phyloP scores from a whole-genome alignment of 1,284 basidiomycete genomes.

The Neonothopanus nambi region DNA sequence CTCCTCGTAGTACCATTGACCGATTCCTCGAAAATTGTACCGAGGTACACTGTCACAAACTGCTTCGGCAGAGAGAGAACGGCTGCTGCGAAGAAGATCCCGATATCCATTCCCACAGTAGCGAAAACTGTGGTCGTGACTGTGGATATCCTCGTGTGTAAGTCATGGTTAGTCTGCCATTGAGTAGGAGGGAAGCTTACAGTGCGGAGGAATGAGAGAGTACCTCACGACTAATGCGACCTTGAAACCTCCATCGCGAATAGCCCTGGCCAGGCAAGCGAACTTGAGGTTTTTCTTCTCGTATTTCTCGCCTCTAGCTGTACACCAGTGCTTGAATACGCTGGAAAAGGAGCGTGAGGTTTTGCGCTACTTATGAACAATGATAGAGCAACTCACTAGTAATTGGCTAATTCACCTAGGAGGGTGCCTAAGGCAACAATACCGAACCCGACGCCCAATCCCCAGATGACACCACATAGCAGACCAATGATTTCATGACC shows the following conservation, averaged over 20 bases:
- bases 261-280: slow-evolving; percentile 75
- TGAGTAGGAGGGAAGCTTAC: slow-evolving; percentile 35
- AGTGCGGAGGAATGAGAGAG: slow-evolving; percentile 81
- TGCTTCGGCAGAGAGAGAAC: slow-evolving; percentile 79
- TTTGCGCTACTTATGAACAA: neutral
- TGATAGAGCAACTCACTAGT: slow-evolving; percentile 44
- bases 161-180: too few species aligned
- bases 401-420: slow-evolving; percentile 70
- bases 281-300: slow-evolving; percentile 75
- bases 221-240: slow-evolving; percentile 74
- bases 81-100: slow-evolving; percentile 70
- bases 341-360: slow-evolving; percentile 29
- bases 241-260: slow-evolving; percentile 79
- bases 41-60: slow-evolving; percentile 74
- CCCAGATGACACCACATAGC: slow-evolving; percentile 79
- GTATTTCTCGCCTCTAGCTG: slow-evolving; percentile 65
- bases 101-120: slow-evolving; percentile 76
- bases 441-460: slow-evolving; percentile 64
- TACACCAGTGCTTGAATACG: slow-evolving; percentile 67
- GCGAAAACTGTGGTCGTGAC: slow-evolving; percentile 78
- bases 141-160: slow-evolving; percentile 16
- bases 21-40: slow-evolving; percentile 59
- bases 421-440: slow-evolving; percentile 70
- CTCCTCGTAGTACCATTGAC: slow-evolving; percentile 31
- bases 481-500: slow-evolving; percentile 79